Percentiles rank a stretch among this genome's conserved stretches.
Evolutionary conservation across 106 monocot genomes (phyloP).

Genomic region (Phalaenopsis equestris): DNA sequence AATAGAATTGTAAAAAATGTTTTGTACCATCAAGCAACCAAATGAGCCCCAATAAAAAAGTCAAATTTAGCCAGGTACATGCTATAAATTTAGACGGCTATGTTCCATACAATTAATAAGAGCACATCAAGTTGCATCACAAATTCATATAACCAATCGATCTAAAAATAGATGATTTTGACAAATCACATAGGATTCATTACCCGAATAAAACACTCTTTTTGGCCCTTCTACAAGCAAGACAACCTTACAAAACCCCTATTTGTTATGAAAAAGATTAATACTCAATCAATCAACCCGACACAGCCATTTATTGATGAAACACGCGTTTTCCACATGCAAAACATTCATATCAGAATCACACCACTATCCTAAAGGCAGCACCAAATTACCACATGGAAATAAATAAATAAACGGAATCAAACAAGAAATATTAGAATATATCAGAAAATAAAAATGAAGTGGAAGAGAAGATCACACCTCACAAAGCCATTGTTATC

Average conservation of each 20-base stretch:
- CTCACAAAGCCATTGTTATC: constrained; percentile 80
- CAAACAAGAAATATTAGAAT: not conserved
- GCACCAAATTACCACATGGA: not conserved
- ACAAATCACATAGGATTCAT: not conserved
- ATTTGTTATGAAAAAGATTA: not conserved
- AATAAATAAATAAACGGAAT: not conserved
- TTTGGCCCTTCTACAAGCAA: not conserved
- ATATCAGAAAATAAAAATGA: not conserved
- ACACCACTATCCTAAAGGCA: not conserved
- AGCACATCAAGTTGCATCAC: not conserved
- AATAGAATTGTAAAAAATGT: not conserved
- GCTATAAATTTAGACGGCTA: no score
- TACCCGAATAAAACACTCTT: not conserved
- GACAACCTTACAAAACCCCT: not conserved
- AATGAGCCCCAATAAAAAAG: not conserved
- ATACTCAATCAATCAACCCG: not conserved
- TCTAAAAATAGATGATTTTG: not conserved
- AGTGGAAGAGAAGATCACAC: constrained; percentile 22
- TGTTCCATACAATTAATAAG: not conserved
- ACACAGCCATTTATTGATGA: not conserved
- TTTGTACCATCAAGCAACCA: not conserved
- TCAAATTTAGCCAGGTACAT: not conserved
- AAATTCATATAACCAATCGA: not conserved
- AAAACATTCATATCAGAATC: not conserved
- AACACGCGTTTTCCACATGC: not conserved